Evolutionary conservation across 257 asterid genomes (phyloP).

Genomic region (Lavandula angustifolia): DNA sequence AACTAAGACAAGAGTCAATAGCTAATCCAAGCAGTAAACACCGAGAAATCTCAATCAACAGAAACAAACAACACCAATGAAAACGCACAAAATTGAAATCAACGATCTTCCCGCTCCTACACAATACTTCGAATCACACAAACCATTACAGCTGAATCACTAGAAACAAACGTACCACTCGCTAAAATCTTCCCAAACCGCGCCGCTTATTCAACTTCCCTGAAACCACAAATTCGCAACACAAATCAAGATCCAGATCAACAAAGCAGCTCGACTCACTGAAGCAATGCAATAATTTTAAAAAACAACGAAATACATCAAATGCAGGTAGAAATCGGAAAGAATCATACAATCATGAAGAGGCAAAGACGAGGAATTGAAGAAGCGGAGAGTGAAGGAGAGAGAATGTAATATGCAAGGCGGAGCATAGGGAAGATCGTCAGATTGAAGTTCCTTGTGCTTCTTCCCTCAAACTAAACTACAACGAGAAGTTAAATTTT

Average conservation of each 20-base stretch:
- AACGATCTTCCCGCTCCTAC: too few relatives aligned
- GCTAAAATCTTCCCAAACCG: constrained; percentile 9
- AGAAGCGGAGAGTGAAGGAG: constrained; percentile 15
- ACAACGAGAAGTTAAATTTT: background rate
- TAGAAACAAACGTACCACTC: background rate
- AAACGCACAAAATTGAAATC: background rate
- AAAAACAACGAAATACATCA: background rate
- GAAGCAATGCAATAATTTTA: constrained; percentile 7
- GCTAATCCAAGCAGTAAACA: constrained; percentile 12
- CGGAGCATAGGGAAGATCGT: constrained; percentile 36
- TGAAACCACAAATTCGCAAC: background rate
- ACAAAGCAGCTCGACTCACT: constrained; percentile 18
- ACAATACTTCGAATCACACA: background rate
- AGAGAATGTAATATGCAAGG: constrained; percentile 20
- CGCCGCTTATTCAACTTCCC: background rate
- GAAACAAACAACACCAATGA: background rate
- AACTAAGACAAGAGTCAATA: constrained; percentile 18
- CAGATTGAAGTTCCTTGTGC: constrained; percentile 23
- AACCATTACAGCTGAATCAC: constrained; percentile 4
- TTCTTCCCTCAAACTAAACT: constrained; percentile 25
- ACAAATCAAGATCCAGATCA: constrained; percentile 23
- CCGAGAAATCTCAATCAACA: background rate
- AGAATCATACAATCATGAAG: constrained; percentile 4
- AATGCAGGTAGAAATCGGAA: constrained; percentile 21
- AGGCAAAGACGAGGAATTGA: constrained; percentile 24